A percentile compares a stretch with the other conserved stretches of the same genome.
phyloP scores from a whole-genome alignment of 768 basidiomycete genomes.

The Boletus rufocinnamomeus region DNA sequence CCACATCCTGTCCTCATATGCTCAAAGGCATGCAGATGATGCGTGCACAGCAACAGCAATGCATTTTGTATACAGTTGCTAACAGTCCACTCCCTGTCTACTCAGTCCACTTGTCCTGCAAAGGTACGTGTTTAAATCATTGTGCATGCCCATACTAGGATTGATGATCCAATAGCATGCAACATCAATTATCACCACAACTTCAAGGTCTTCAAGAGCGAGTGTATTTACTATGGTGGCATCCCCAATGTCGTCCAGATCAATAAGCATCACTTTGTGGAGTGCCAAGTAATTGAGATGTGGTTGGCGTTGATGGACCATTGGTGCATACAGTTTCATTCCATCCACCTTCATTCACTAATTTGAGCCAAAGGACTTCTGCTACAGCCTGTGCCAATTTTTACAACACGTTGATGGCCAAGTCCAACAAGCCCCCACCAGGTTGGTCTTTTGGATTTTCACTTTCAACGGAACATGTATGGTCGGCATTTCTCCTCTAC shows the following conservation, averaged over 20 bases:
- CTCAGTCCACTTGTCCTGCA: too few relatives aligned
- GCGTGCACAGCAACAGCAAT: too few relatives aligned
- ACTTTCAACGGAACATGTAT: not conserved
- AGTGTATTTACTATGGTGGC: not conserved
- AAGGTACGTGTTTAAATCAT: too few relatives aligned
- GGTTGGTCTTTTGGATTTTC: not conserved
- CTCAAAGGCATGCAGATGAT: too few relatives aligned
- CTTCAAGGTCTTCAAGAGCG: not conserved
- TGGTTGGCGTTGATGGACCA: conserved; percentile 1
- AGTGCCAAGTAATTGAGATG: too few relatives aligned
- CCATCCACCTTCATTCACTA: not conserved
- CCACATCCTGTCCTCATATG: too few relatives aligned
- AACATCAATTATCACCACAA: conserved; percentile 7
- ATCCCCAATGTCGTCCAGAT: not conserved
- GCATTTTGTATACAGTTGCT: too few relatives aligned
- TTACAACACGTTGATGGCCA: not conserved
- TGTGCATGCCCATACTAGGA: too few relatives aligned
- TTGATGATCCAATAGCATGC: not conserved
- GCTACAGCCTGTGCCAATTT: not conserved
- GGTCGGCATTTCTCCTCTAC: not conserved
- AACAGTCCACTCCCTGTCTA: too few relatives aligned
- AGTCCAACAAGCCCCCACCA: not conserved
- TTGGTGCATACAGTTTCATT: not conserved
- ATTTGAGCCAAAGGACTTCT: not conserved
- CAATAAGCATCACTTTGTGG: conserved; percentile 1